Evolutionary conservation across 495 filamentous ascomycete species (phyloP), one percentile per base, ranked within the genome.

Genomic region (Sporormia fimetaria): DNA sequence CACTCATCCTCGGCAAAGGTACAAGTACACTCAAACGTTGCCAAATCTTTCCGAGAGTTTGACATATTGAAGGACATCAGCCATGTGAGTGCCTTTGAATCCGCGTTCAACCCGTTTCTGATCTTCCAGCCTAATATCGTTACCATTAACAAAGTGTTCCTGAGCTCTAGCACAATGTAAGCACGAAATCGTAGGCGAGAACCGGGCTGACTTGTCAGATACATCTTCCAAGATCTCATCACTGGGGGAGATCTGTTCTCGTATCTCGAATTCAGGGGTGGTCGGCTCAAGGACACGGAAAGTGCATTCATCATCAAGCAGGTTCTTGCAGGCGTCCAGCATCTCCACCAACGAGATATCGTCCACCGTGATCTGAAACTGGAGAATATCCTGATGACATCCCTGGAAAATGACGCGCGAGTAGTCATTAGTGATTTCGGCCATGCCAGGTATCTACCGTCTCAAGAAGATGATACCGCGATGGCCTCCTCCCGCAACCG

Each of bases 371-470:
- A 83, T 45, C 57, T 83, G n/a, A 82, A 83, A 52, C 78, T 76
- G 0, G 78, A 81, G 24, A 83, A 81, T 33, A 68, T 81, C 6
- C 64, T 83, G 8, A 68, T 80, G 61, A 70, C 73, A 24, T 64
- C 63, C 6, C 49, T 58, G 27, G 37, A 46, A 11, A 44, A 47
- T 17, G 59, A 58, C 1, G 56, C 56, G 1, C 51, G 83, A 18
- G 63, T 87, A 14, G 68, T 87, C 0, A 62, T 90, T 16, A 78
- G 78, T 0, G 83, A 90, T 51, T 81, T 90, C 57, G 83, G 83
- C 6, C 68, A 71, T 35, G 74, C 78, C 5, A 72, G 61, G 23
- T 59, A 63, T 11, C 39, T 69, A n/a, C 54, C 33, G 31, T 18
- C 15, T 16, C 24, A 23, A 11, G 16, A 29, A 38, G 39, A 5